Percentiles rank a stretch among this genome's conserved stretches.
Evolutionary conservation across 2,329 filamentous ascomycete species (phyloP).

Genomic region (Ilyonectria sp.): DNA sequence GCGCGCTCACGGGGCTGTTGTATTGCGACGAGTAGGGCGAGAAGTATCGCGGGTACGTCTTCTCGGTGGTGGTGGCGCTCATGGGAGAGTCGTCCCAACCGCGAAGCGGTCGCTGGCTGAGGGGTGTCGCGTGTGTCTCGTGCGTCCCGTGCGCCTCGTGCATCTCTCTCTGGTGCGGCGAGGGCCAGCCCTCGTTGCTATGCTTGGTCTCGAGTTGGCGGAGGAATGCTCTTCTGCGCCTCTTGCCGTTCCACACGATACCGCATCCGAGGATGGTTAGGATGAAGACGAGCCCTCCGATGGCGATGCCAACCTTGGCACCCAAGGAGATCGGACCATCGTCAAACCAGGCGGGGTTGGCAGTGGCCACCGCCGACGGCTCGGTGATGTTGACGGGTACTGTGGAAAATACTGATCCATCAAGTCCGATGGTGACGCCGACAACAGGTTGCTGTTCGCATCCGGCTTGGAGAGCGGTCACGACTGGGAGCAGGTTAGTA

Average conservation of each 20-base stretch:
- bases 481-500: slow-evolving; percentile 54
- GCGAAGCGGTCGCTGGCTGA: slow-evolving; percentile 67
- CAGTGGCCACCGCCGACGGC: slow-evolving; percentile 59
- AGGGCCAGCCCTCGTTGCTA: slow-evolving; percentile 45
- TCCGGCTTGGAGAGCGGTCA: slow-evolving; percentile 68
- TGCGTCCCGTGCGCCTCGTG: slow-evolving; percentile 37
- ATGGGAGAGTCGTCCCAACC: slow-evolving; percentile 69
- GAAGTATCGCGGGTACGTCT: slow-evolving; percentile 64
- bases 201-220: slow-evolving; percentile 61
- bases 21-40: slow-evolving; percentile 74
- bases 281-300: slow-evolving; percentile 65
- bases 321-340: slow-evolving; percentile 65
- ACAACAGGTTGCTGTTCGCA: slow-evolving; percentile 67
- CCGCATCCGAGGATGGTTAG: slow-evolving; percentile 65
- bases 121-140: slow-evolving; percentile 60
- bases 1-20: slow-evolving; percentile 69
- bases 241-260: slow-evolving; percentile 71
- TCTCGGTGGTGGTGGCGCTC: slow-evolving; percentile 59
- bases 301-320: slow-evolving; percentile 71
- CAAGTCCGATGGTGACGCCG: slow-evolving; percentile 64
- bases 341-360: slow-evolving; percentile 59
- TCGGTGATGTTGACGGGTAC: slow-evolving; percentile 64
- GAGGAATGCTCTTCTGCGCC: slow-evolving; percentile 67
- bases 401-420: slow-evolving; percentile 68
- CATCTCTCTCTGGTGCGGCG: slow-evolving; percentile 53